phyloP scores from a whole-genome alignment of 805 yeast genomes.

The Barnettozyma pratensis region DNA sequence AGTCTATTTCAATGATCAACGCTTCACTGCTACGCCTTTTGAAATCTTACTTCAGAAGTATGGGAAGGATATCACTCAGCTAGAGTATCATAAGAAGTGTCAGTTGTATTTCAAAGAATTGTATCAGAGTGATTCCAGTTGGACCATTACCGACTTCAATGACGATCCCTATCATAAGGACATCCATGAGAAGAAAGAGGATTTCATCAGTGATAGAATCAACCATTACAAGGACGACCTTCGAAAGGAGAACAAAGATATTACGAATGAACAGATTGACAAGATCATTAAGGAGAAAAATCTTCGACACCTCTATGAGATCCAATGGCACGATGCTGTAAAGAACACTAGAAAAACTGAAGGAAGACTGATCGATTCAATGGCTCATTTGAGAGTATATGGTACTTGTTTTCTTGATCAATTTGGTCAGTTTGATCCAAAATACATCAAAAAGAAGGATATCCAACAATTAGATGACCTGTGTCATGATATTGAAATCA shows the following conservation, averaged over 20 bases:
- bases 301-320: constrained; percentile 5
- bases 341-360: constrained; percentile 17
- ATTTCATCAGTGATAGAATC: constrained; percentile 14
- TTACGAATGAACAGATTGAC: not conserved
- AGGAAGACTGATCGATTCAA: constrained; percentile 19
- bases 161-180: constrained; percentile 15
- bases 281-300: not conserved
- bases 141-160: constrained; percentile 20
- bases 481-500: constrained; percentile 32
- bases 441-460: not conserved
- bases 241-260: not conserved
- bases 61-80: not conserved
- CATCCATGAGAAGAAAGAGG: constrained; percentile 19
- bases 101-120: constrained; percentile 26
- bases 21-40: not conserved
- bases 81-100: constrained; percentile 22
- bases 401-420: constrained; percentile 25
- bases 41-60: not conserved
- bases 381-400: constrained; percentile 24
- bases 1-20: not conserved
- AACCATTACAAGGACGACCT: constrained; percentile 10
- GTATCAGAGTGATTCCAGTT: constrained; percentile 14
- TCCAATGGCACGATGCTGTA: constrained; percentile 14
- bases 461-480: constrained; percentile 1
- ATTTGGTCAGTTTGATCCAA: constrained; percentile 9